Evolutionary conservation across 805 yeast species (phyloP), one percentile per base, ranked within the genome.

Genomic region (Cyberlindnera galapagoensis): DNA sequence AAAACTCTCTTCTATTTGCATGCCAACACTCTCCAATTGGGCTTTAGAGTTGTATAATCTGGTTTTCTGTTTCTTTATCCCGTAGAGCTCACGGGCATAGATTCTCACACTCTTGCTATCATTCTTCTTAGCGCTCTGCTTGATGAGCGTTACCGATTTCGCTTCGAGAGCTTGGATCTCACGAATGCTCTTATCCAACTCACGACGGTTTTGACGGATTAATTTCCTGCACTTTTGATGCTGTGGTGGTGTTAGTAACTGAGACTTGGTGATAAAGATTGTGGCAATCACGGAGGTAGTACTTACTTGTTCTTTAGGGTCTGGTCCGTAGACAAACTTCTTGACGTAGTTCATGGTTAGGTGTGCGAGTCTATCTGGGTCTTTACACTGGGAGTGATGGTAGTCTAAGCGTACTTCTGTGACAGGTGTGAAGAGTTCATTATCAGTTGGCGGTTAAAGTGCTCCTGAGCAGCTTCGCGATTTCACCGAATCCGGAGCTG

Each of bases 311-410:
- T 85, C 97, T 50, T 80, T 80, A 25, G 97, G 96, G 52, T 88
- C 96, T 0, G 97, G 97, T 1, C 98, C 98, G 81, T 94, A 90
- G 23, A 90, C 79, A 4, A 88, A 83, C 53, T 80, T 78, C 61
- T 85, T 88, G 21, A 90, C 56, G 54, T 68, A 80, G 52, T 90
- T 86, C 97, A 90, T 90, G 7, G 8, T 25, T n/a, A n/a, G n/a
- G n/a, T n/a, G n/a, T n/a, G n/a, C n/a, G n/a, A n/a, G n/a, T n/a
- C n/a, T n/a, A n/a, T n/a, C n/a, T n/a, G n/a, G n/a, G n/a, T n/a
- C n/a, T 11, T n/a, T 18, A 9, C 11, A 16, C 17, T 26, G 14
- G 4, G 16, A 28, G 24, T 12, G 12, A 28, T n/a, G n/a, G n/a
- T n/a, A n/a, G n/a, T n/a, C n/a, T n/a, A n/a, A n/a, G n/a, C n/a